Conservation (phyloP, 164 flowering plant genomes). For the Nelumbo lutea region DNA sequence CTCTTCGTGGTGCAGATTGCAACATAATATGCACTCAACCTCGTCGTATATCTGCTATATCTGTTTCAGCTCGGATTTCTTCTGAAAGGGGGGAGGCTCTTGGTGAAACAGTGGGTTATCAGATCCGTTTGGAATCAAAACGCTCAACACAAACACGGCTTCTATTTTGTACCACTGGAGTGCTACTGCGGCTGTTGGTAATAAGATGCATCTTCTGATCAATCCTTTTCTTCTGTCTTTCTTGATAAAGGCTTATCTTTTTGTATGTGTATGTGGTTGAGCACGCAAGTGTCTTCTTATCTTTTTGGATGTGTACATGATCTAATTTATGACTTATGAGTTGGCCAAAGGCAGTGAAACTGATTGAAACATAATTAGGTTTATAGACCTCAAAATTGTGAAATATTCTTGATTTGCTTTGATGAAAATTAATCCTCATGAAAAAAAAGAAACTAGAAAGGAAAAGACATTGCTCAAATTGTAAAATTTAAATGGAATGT, state of each 20-base stretch:
- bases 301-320: no score
- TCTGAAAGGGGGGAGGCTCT: slow-evolving; percentile 87
- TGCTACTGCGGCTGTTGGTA: slow-evolving; percentile 83
- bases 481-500: no score
- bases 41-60: slow-evolving; percentile 94
- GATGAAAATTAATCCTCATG: no score
- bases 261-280: neutral
- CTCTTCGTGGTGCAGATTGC: slow-evolving; percentile 75
- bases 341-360: no score
- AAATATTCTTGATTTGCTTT: no score
- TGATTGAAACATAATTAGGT: no score
- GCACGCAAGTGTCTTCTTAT: no score
- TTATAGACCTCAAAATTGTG: no score
- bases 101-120: slow-evolving; percentile 95
- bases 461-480: no score
- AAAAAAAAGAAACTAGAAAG: no score
- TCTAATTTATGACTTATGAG: no score
- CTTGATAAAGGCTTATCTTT: neutral
- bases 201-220: slow-evolving; percentile 5
- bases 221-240: neutral
- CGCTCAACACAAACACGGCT: slow-evolving; percentile 72
- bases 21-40: slow-evolving; percentile 96
- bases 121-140: slow-evolving; percentile 86
- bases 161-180: slow-evolving; percentile 93
- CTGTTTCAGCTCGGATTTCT: slow-evolving; percentile 85